Base-by-base conservation (phyloP, 805 yeast species). In the Candida nanaspora region DNA sequence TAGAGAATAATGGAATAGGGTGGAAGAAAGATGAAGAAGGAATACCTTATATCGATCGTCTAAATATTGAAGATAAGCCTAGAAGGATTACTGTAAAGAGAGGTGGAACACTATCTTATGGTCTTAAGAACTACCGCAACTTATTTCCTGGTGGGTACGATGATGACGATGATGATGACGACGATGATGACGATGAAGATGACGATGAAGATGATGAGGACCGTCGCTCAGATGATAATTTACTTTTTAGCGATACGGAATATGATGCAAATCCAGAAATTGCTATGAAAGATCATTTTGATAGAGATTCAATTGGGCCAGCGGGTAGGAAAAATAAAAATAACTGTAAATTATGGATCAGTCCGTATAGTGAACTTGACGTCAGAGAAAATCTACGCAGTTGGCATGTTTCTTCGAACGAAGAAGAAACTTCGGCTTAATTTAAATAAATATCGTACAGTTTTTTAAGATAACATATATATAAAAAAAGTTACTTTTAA, bases 1-100 rank as follows among this genome's bases (percentile, higher is more conserved):
- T 86, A 42, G 70, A 74, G 23, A 44, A 48, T 33, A 83, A 85
- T 25, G 84, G 86, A 1, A 74, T 76, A 39, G 93, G 87, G 2
- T 80, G 81, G 81, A 75, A 72, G 23, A 62, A 61, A 39, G 68
- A 70, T 41, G 72, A 68, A 33, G 72, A 68, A 40, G 76, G 77
- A 1, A 46, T 58, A 7, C 58, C 62, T 25, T 52, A 64, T 40
- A 57, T 70, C 19, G 76, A 70, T 43, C 47, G 67, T 4, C 4
- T 38, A 2, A 18, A 21, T 5, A n/a, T 20, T 7, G 27, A 35
- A 4, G 33, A 36, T 6, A 15, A 20, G 8, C 30, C 16, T 3
- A 19, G 9, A 3, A 19, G 27, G 11, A 15, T 4, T 23, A 7
- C 9, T 7, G 28, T 33, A 9, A 10, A 9, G 15, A 11, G n/a